Evolutionary conservation across 129 eudicot genomes (phyloP).

Genomic region (Rutidosis leptorrhynchoides): DNA sequence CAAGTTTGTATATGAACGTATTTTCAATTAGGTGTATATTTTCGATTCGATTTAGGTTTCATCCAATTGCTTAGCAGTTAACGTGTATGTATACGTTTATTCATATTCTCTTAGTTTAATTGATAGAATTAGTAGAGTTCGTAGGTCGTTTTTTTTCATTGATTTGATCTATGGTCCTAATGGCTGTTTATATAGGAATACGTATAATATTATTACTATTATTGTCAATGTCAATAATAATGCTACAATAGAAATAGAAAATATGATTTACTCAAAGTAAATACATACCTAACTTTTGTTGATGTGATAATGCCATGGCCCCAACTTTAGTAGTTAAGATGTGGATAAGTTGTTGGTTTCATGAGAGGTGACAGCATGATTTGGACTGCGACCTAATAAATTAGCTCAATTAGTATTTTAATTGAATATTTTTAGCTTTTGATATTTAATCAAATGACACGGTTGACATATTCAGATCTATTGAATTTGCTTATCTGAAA

Average conservation of each 20-base stretch:
- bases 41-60: conserved; percentile 22
- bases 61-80: background rate
- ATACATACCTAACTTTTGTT: conserved; percentile 9
- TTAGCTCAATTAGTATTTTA: background rate
- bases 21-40: conserved; percentile 4
- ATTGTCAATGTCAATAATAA: conserved; percentile 25
- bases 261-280: background rate
- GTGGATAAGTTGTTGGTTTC: conserved; percentile 18
- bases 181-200: conserved; percentile 9
- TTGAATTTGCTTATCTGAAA: background rate
- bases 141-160: conserved; percentile 1
- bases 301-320: conserved; percentile 13
- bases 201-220: conserved; percentile 22
- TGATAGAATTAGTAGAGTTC: conserved; percentile 16
- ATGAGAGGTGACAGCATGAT: conserved; percentile 18
- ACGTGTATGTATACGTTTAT: background rate
- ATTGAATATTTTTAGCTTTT: background rate
- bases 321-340: background rate
- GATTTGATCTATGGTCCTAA: conserved; percentile 16
- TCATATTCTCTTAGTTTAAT: background rate
- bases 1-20: conserved; percentile 6
- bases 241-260: conserved; percentile 9
- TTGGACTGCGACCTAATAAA: conserved; percentile 3
- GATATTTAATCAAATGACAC: background rate
- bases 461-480: background rate